A percentile compares a stretch with the other conserved stretches of the same genome.
Conservation (phyloP, 257 asterid genomes). For the Mentha longifolia region DNA sequence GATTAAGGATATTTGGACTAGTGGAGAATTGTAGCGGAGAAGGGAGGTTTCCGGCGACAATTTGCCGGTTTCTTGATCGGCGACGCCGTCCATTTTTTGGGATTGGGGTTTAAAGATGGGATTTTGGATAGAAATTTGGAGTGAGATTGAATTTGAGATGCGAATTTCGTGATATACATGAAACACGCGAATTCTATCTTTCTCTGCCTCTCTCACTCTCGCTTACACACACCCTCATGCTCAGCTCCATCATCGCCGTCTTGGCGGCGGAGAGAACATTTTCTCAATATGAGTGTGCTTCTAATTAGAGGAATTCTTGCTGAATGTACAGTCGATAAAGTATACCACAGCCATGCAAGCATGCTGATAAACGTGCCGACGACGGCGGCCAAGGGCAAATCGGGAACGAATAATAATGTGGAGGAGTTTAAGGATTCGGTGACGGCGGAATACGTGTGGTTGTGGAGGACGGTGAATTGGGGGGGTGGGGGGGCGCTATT, state of each 20-base stretch:
- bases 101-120: conserved; percentile 2
- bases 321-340: conserved; percentile 80
- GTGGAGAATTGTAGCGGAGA: conserved; percentile 78
- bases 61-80: conserved; percentile 36
- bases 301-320: conserved; percentile 60
- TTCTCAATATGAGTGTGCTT: conserved; percentile 76
- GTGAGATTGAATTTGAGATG: background rate
- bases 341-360: conserved; percentile 96
- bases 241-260: too few relatives aligned
- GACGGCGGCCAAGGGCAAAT: too few relatives aligned
- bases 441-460: too few relatives aligned
- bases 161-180: background rate
- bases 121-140: background rate
- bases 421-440: too few relatives aligned
- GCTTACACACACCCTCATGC: too few relatives aligned
- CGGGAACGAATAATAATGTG: too few relatives aligned
- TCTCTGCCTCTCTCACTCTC: too few relatives aligned
- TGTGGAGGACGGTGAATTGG: too few relatives aligned
- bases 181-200: too few relatives aligned
- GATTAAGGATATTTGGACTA: conserved; percentile 69
- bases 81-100: conserved; percentile 34
- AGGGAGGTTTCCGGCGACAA: conserved; percentile 34
- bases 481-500: too few relatives aligned
- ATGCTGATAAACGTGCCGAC: conserved; percentile 78
- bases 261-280: conserved; percentile 52